Conservation (phyloP, 2,329 filamentous ascomycete species). For the Plenodomus biglobosus region DNA sequence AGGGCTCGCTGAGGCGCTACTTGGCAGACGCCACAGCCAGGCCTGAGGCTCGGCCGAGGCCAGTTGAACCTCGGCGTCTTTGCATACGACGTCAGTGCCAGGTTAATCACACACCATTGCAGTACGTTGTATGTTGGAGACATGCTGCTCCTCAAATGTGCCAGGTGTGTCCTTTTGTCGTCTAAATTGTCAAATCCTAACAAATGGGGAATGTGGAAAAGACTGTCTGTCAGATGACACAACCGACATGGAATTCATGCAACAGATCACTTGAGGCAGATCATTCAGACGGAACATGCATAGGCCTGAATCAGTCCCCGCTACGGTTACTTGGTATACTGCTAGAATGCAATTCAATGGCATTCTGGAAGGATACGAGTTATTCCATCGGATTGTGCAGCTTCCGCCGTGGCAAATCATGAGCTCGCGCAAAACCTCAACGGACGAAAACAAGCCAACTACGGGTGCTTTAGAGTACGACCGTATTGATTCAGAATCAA, state of each 20-base stretch:
- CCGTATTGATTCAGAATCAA: no score
- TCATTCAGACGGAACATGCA: neutral
- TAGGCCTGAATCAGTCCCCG: neutral
- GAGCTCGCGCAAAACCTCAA: neutral
- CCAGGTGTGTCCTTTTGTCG: no score
- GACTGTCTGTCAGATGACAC: neutral
- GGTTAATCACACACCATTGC: no score
- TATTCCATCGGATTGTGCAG: neutral
- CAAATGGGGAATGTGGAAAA: no score
- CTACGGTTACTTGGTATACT: neutral
- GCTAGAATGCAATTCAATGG: neutral
- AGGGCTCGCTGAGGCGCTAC: neutral
- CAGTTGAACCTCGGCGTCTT: neutral
- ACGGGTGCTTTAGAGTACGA: no score
- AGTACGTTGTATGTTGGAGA: no score
- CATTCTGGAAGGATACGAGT: neutral
- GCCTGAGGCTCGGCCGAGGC: neutral
- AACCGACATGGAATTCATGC: neutral
- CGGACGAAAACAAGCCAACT: no score
- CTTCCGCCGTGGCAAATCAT: neutral
- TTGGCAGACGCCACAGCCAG: neutral
- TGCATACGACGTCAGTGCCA: neutral
- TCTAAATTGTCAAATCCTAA: no score
- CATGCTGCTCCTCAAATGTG: no score
- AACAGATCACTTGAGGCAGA: neutral